Evolutionary conservation across 257 asterid genomes (phyloP), one percentile per base, ranked within the genome.

Genomic region (Fraxinus pennsylvanica): DNA sequence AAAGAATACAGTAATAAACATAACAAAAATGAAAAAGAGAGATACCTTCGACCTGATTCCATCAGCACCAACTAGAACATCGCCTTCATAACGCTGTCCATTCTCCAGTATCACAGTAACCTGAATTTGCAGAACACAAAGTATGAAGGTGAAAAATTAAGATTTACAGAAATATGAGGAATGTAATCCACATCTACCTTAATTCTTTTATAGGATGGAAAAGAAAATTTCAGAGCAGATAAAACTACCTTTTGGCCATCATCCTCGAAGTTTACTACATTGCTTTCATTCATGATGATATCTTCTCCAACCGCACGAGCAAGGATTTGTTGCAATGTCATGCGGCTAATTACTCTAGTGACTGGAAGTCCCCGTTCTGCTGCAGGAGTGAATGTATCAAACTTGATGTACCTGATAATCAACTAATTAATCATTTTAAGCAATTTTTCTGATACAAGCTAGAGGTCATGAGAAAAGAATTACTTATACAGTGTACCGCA

Each of bases 301-400:
- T 93, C 97, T 4, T 96, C 89, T 30, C 99, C 97, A 13, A 95
- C 97, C 12, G 98, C 97, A 77, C 71, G 30, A 2, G 98, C 98
- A 81, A 92, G 98, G 78, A 96, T 92, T 79, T 93, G 92, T 21
- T 96, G 97, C 81, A 96, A 84, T 50, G 97, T 90, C 98, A 93
- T 89, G 36, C 98, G 97, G 81, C 97, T 91, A 74, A 96, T 79
- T 15, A 93, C 98, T 84, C 99, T 85, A 7, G 99, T 92, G 5
- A 96, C 99, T 0, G 99, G 98, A 82, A 96, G 97, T 6, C 99
- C 98, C 45, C 90, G 82, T 82, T 93, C 98, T 4, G 77, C 97
- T 74, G 97, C 98, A 67, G 99, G 99, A 79, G 98, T 93, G 90
- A 96, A 96, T 12, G 97, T 96, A 80, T 96, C 99, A 81, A 96